These are phyloP conservation scores for Ceratobasidium sp. DNA, from an alignment of 1,284 basidiomycete species.

Conservation along the genomic window DNA sequence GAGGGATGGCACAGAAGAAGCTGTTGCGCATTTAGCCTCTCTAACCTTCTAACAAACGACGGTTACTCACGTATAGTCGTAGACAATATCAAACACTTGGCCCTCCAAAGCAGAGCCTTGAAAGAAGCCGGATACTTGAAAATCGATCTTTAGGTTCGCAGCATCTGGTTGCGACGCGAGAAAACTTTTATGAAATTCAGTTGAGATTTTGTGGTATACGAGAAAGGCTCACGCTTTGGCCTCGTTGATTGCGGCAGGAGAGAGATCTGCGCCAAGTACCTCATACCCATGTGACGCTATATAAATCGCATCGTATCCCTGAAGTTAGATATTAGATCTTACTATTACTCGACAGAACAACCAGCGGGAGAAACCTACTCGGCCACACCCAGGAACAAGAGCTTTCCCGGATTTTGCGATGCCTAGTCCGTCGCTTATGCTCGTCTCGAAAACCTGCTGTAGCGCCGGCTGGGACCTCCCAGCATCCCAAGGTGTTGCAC, in stretches of 20 bases:
- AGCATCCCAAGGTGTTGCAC: slow-evolving; percentile 76
- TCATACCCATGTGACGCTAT: slow-evolving; percentile 69
- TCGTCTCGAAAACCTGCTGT: slow-evolving; percentile 66
- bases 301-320: slow-evolving; percentile 78
- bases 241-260: slow-evolving; percentile 67
- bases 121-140: slow-evolving; percentile 71
- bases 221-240: slow-evolving; percentile 64
- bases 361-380: slow-evolving; percentile 61
- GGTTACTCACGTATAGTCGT: slow-evolving; percentile 75
- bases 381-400: slow-evolving; percentile 80
- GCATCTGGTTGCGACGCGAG: slow-evolving; percentile 50
- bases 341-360: slow-evolving; percentile 14
- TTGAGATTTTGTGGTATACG: not conserved
- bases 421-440: slow-evolving; percentile 58
- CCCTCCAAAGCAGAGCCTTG: slow-evolving; percentile 57
- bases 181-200: slow-evolving; percentile 48
- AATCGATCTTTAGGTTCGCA: slow-evolving; percentile 55
- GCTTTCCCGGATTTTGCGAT: slow-evolving; percentile 70
- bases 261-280: slow-evolving; percentile 70
- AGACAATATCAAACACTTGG: slow-evolving; percentile 69
- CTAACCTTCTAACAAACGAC: slow-evolving; percentile 6
- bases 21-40: slow-evolving; percentile 57
- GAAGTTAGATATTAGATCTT: slow-evolving; percentile 31
- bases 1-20: slow-evolving; percentile 80
- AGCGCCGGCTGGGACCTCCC: slow-evolving; percentile 71